These are phyloP conservation scores for Akanthomyces dipterigenus DNA, from an alignment of 2,329 filamentous ascomycete genomes.

Conservation along the genomic window DNA sequence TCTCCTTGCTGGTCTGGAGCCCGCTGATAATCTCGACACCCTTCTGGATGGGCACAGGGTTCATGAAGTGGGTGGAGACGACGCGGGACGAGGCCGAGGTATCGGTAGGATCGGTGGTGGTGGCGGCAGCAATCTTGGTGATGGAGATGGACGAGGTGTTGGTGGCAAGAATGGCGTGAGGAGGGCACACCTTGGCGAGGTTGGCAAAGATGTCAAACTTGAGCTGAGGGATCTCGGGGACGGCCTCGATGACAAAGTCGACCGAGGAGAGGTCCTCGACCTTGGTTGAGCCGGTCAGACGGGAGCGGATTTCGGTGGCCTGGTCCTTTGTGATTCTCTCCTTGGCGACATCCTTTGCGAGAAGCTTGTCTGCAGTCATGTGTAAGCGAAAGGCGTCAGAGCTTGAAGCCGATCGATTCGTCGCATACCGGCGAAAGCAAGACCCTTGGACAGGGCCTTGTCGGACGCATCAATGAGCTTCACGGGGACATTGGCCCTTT, in stretches of 20 bases:
- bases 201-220: conserved; percentile 83
- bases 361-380: conserved; percentile 64
- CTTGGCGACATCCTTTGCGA: conserved; percentile 89
- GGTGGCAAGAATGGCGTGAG: conserved; percentile 86
- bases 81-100: conserved; percentile 79
- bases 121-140: conserved; percentile 87
- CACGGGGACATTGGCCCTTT: conserved; percentile 76
- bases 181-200: conserved; percentile 72
- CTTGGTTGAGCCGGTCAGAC: conserved; percentile 62
- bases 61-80: conserved; percentile 98
- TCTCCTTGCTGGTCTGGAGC: conserved; percentile 79
- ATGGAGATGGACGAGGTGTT: conserved; percentile 99
- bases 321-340: conserved; percentile 75
- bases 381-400: neutral
- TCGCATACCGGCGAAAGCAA: conserved; percentile 73
- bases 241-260: conserved; percentile 96
- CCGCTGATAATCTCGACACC: conserved; percentile 97
- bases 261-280: conserved; percentile 74
- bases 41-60: conserved; percentile 93
- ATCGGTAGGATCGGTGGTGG: conserved; percentile 70
- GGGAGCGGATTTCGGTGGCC: conserved; percentile 64
- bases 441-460: conserved; percentile 77
- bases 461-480: conserved; percentile 80
- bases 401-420: neutral
- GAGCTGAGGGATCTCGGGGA: conserved; percentile 82